These are phyloP conservation scores for Magnaporthiopsis poae DNA, from an alignment of 2,329 filamentous ascomycete species.

Conservation along the genomic window DNA sequence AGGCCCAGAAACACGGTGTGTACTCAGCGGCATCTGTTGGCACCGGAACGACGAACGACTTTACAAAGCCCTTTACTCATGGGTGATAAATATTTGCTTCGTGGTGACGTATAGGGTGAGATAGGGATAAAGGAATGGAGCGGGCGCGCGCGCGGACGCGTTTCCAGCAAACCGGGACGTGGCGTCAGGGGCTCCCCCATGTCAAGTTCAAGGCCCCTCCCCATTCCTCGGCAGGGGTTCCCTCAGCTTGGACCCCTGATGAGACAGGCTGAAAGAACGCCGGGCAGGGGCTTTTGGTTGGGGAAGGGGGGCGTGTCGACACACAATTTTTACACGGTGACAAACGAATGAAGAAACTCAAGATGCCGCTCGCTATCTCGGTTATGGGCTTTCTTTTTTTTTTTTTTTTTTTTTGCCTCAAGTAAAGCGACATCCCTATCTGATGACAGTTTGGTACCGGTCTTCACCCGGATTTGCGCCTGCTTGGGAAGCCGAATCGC, in stretches of 20 bases:
- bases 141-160: not conserved
- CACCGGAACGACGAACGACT: too few species aligned
- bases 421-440: not conserved
- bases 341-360: not conserved
- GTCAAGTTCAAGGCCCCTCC: not conserved
- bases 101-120: not conserved
- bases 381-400: not conserved
- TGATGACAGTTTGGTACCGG: not conserved
- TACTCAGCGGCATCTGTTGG: not conserved
- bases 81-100: too few species aligned
- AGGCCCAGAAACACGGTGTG: too few species aligned
- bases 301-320: too few species aligned
- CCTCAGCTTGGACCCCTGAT: not conserved
- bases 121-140: not conserved
- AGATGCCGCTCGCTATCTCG: not conserved
- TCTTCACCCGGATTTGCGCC: not conserved
- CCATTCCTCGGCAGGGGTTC: not conserved
- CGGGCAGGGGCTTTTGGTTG: not conserved
- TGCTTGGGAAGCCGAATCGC: not conserved
- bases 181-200: not conserved
- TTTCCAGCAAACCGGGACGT: slow-evolving; percentile 3
- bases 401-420: not conserved
- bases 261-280: not conserved
- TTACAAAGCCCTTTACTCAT: not conserved
- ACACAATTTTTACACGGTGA: not conserved